These are phyloP conservation scores for Trifolium fragiferum DNA, from an alignment of 306 rosid genomes.

Conservation along the genomic window DNA sequence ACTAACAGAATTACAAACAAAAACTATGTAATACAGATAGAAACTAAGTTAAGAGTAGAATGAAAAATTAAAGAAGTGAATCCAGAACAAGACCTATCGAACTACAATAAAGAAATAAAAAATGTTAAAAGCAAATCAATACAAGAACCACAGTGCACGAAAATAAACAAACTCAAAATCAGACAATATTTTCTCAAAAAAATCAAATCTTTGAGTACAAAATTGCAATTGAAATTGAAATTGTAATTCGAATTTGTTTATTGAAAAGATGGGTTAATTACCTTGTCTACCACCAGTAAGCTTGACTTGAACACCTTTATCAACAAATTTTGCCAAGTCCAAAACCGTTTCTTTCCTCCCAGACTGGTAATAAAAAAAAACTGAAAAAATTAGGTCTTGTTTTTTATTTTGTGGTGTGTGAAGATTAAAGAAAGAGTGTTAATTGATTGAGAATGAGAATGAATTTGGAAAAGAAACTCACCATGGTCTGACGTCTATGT, in stretches of 20 bases:
- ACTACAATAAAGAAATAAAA: background rate
- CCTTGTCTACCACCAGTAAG: conserved; percentile 96
- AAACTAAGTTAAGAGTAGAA: too few species aligned
- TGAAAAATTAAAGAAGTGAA: background rate
- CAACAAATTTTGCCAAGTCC: conserved; percentile 87
- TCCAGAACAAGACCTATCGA: background rate
- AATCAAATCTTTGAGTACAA: too few species aligned
- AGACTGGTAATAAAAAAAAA: conserved; percentile 48
- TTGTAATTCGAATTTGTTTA: too few species aligned
- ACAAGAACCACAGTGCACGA: too few species aligned
- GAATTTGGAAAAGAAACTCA: background rate
- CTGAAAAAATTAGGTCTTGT: background rate
- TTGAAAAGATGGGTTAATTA: background rate
- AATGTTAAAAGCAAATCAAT: background rate
- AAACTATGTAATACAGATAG: too few species aligned
- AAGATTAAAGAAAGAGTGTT: background rate
- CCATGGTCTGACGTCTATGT: background rate
- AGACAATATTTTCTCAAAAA: too few species aligned
- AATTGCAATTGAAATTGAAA: too few species aligned
- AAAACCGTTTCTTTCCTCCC: conserved; percentile 84
- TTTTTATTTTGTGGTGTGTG: background rate
- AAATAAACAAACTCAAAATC: too few species aligned
- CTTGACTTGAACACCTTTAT: conserved; percentile 94
- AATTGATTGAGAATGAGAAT: too few species aligned
- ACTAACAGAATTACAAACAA: too few species aligned